These are phyloP conservation scores for Zoysia matrella DNA, from an alignment of 202 grass and related monocot species.

Conservation along the genomic window DNA sequence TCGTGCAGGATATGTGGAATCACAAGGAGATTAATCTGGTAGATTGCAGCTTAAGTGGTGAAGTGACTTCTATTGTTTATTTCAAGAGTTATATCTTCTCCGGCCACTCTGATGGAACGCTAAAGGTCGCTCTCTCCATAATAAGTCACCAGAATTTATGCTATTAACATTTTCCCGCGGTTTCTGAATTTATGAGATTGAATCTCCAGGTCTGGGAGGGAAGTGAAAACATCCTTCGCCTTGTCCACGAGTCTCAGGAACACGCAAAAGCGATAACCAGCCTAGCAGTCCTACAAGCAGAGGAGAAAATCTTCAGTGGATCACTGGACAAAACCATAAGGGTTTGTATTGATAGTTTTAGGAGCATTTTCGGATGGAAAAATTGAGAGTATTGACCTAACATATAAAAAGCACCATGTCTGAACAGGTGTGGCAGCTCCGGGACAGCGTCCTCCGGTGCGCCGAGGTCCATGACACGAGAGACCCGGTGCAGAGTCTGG, in stretches of 20 bases:
- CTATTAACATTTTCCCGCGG: not conserved
- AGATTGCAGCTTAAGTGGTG: conserved; percentile 61
- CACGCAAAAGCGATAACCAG: conserved; percentile 67
- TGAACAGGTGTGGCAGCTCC: conserved; percentile 60
- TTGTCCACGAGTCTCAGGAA: conserved; percentile 52
- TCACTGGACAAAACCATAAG: conserved; percentile 65
- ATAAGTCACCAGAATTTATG: not conserved
- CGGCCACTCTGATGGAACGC: conserved; percentile 63
- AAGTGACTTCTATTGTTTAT: conserved; percentile 59
- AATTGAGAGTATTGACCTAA: too few species aligned
- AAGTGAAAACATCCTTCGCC: conserved; percentile 56
- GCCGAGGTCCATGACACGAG: conserved; percentile 55
- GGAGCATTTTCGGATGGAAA: too few species aligned
- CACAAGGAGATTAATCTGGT: conserved; percentile 67
- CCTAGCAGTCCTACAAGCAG: conserved; percentile 43
- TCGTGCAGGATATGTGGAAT: conserved; percentile 66
- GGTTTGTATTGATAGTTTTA: conserved; percentile 21
- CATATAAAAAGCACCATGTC: not conserved
- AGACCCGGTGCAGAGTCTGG: conserved; percentile 57
- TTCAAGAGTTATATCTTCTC: conserved; percentile 66
- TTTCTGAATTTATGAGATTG: conserved; percentile 14
- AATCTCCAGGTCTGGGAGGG: conserved; percentile 62
- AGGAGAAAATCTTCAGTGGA: conserved; percentile 64
- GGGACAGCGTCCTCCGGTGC: conserved; percentile 51
- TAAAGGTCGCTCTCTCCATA: conserved; percentile 48